Evolutionary conservation across 805 yeast species (phyloP).

Genomic region (Torulaspora microellipsoides): DNA sequence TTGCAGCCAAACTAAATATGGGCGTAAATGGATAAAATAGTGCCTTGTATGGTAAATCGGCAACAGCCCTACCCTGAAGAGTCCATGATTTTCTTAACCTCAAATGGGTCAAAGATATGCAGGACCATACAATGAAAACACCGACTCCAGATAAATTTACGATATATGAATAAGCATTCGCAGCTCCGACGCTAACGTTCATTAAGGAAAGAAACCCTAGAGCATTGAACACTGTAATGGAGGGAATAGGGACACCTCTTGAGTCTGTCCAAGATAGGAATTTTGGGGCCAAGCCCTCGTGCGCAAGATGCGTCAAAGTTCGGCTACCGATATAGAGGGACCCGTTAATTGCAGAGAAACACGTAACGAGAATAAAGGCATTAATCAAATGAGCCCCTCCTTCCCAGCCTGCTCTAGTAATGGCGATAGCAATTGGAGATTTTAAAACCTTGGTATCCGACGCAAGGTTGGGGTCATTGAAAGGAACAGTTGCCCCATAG

Average conservation of each 20-base stretch:
- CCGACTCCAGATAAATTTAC: conserved; percentile 70
- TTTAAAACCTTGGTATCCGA: conserved; percentile 45
- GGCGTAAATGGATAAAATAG: conserved; percentile 51
- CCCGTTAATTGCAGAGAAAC: conserved; percentile 57
- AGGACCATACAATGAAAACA: conserved; percentile 72
- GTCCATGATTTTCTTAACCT: conserved; percentile 55
- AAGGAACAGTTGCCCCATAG: conserved; percentile 68
- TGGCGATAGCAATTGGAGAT: conserved; percentile 48
- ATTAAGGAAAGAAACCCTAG: conserved; percentile 58
- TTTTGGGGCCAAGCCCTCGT: conserved; percentile 49
- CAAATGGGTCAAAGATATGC: conserved; percentile 62
- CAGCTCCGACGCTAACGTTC: conserved; percentile 53
- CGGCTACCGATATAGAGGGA: conserved; percentile 57
- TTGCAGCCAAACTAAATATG: conserved; percentile 45
- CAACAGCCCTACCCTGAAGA: conserved; percentile 38
- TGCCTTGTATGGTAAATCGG: conserved; percentile 52
- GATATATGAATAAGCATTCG: conserved; percentile 65
- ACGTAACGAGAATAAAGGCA: conserved; percentile 54
- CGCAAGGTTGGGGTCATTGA: conserved; percentile 41
- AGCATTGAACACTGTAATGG: conserved; percentile 38
- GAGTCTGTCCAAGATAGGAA: conserved; percentile 44
- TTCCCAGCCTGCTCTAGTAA: conserved; percentile 47
- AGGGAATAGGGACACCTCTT: conserved; percentile 51
- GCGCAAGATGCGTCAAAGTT: conserved; percentile 48
- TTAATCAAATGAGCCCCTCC: conserved; percentile 54